Evolutionary conservation across 352 stramenopile genomes (phyloP).

Genomic region (Phytophthora citricola): DNA sequence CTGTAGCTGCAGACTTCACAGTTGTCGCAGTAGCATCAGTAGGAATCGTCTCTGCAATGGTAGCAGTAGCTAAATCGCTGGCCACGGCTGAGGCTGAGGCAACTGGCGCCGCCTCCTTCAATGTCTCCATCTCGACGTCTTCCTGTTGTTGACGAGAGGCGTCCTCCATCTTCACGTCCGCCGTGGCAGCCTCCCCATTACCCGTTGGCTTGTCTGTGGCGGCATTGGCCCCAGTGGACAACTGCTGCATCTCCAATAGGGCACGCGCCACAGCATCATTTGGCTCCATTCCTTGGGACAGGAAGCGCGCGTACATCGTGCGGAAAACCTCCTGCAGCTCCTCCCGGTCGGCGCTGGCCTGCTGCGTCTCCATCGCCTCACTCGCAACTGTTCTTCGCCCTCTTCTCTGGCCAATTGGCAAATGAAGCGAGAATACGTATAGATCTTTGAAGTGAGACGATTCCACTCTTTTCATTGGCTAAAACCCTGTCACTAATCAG

Average conservation of each 20-base stretch:
- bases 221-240: background rate
- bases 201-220: background rate
- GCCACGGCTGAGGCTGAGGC: slow-evolving; percentile 18
- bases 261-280: slow-evolving; percentile 69
- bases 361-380: slow-evolving; percentile 34
- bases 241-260: slow-evolving; percentile 60
- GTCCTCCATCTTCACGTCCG: slow-evolving; percentile 63
- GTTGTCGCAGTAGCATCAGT: background rate
- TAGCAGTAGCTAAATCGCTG: slow-evolving; percentile 24
- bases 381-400: slow-evolving; percentile 6
- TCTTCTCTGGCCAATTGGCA: slow-evolving; percentile 11
- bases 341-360: slow-evolving; percentile 20
- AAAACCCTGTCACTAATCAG: background rate
- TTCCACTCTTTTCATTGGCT: slow-evolving; percentile 6
- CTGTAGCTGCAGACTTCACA: background rate
- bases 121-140: slow-evolving; percentile 36
- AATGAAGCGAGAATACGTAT: slow-evolving; percentile 8
- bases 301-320: slow-evolving; percentile 52
- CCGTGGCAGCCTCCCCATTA: too few species aligned
- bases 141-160: slow-evolving; percentile 23
- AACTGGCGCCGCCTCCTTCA: slow-evolving; percentile 22
- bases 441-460: slow-evolving; percentile 34
- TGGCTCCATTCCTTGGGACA: slow-evolving; percentile 57
- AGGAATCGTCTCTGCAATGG: slow-evolving; percentile 6
- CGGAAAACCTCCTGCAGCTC: slow-evolving; percentile 60